These are phyloP conservation scores for Arabis hirsuta DNA, from an alignment of 345 rosid species.

Conservation along the genomic window DNA sequence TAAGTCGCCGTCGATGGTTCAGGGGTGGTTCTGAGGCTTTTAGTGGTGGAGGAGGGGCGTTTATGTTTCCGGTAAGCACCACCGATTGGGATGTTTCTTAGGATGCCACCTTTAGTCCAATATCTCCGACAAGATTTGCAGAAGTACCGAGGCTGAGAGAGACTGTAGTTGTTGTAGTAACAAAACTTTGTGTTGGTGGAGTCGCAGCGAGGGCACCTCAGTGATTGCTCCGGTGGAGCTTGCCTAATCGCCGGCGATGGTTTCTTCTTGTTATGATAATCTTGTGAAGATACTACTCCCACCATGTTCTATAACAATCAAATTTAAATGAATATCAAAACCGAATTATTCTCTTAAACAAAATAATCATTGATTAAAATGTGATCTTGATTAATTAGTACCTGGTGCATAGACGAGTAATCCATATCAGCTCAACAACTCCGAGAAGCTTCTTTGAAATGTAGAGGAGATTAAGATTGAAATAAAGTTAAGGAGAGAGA, in stretches of 20 bases:
- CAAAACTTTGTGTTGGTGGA: conserved; percentile 82
- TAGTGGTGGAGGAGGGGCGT: conserved; percentile 50
- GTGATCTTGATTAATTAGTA: conserved; percentile 8
- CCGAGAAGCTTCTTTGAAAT: conserved; percentile 23
- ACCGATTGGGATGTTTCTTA: conserved; percentile 73
- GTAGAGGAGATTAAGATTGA: conserved; percentile 9
- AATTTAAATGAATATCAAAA: background rate
- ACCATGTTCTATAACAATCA: conserved; percentile 21
- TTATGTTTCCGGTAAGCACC: conserved; percentile 76
- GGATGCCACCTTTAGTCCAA: conserved; percentile 86
- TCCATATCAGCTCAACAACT: conserved; percentile 18
- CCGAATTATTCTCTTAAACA: background rate
- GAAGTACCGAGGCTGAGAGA: conserved; percentile 80
- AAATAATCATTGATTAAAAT: background rate
- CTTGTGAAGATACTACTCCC: conserved; percentile 36
- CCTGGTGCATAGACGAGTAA: conserved; percentile 32
- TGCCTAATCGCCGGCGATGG: conserved; percentile 43
- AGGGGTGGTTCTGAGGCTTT: conserved; percentile 49
- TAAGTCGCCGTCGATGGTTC: conserved; percentile 20
- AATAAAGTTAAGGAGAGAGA: conserved; percentile 13
- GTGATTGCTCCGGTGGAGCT: conserved; percentile 59
- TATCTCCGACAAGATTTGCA: conserved; percentile 82
- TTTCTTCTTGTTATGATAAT: conserved; percentile 38
- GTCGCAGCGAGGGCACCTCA: conserved; percentile 74
- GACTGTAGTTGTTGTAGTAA: conserved; percentile 88